These are phyloP conservation scores for Teunomyces gatunensis DNA, from an alignment of 805 yeast genomes.

Conservation along the genomic window DNA sequence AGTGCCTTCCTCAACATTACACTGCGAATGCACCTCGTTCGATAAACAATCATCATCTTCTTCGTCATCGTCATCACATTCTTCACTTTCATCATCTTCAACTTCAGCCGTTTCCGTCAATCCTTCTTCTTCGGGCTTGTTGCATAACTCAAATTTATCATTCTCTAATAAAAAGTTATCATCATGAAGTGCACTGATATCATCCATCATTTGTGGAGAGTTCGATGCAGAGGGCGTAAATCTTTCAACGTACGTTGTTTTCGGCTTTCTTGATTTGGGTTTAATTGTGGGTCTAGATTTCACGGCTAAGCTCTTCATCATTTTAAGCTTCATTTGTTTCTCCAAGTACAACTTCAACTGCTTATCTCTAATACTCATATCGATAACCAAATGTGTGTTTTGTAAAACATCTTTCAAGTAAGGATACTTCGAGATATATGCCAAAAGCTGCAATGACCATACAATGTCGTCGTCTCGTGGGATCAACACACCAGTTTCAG, in stretches of 20 bases:
- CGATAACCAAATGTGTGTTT: constrained; percentile 70
- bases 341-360: constrained; percentile 36
- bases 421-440: constrained; percentile 90
- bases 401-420: constrained; percentile 72
- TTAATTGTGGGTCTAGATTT: constrained; percentile 31
- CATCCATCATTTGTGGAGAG: constrained; percentile 40
- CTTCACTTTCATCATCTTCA: constrained; percentile 23
- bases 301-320: constrained; percentile 28
- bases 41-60: constrained; percentile 16
- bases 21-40: constrained; percentile 4
- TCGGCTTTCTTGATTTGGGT: constrained; percentile 31
- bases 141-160: constrained; percentile 33
- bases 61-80: constrained; percentile 27
- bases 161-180: constrained; percentile 31
- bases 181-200: constrained; percentile 27
- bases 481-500: constrained; percentile 67
- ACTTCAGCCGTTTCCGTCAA: constrained; percentile 19
- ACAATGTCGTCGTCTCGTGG: constrained; percentile 92
- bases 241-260: constrained; percentile 16
- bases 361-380: constrained; percentile 49
- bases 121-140: constrained; percentile 17
- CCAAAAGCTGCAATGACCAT: constrained; percentile 88
- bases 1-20: not conserved
- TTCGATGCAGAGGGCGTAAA: constrained; percentile 36
- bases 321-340: constrained; percentile 31